These are phyloP conservation scores for Przewalskia tangutica DNA, from an alignment of 257 asterid species.

Conservation along the genomic window DNA sequence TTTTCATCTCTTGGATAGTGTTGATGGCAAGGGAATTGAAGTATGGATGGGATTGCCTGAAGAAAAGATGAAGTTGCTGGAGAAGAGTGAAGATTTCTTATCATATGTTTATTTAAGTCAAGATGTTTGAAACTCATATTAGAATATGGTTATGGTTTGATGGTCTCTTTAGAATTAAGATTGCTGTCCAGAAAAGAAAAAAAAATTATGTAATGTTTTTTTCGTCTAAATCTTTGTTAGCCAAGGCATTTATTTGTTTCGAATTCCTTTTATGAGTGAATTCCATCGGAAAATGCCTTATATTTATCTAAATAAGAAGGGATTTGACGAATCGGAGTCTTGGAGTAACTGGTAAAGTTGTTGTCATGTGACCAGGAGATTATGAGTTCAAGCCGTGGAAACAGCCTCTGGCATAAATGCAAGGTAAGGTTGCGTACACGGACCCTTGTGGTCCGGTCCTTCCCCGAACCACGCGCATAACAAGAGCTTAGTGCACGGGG, in stretches of 20 bases:
- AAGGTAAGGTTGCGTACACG: too few species aligned
- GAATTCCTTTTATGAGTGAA: not conserved
- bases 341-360: too few species aligned
- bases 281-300: too few species aligned
- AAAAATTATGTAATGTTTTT: too few species aligned
- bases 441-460: too few species aligned
- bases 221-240: not conserved
- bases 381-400: too few species aligned
- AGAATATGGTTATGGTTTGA: not conserved
- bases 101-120: conserved; percentile 4
- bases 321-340: too few species aligned
- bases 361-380: too few species aligned
- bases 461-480: too few species aligned
- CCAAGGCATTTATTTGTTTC: not conserved
- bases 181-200: not conserved
- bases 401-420: too few species aligned
- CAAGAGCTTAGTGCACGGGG: too few species aligned
- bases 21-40: conserved; percentile 4
- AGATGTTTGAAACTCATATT: not conserved
- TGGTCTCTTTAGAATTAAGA: not conserved
- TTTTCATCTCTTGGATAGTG: not conserved
- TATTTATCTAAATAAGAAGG: too few species aligned
- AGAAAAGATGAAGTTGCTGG: not conserved
- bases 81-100: not conserved
- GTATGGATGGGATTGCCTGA: conserved; percentile 4